Evolutionary conservation across 441 rosid genomes (phyloP), one percentile per base, ranked within the genome.

Genomic region (Rhodomyrtus psidioides): DNA sequence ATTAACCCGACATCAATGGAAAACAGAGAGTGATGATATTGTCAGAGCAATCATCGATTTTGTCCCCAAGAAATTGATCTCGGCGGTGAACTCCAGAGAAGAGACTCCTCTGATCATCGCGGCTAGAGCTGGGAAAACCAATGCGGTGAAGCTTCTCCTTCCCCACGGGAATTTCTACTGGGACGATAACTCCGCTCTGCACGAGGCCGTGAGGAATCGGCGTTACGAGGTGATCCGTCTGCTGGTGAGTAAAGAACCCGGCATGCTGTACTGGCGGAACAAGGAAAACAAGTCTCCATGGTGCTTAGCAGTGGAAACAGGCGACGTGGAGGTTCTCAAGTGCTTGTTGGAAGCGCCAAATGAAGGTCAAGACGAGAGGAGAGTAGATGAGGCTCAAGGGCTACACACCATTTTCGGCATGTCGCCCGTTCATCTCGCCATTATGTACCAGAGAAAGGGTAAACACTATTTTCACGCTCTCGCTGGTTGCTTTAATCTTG

Each of bases 21-120:
- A 62, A 30, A 62, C 44, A 62, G 75, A 17, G 44, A 17, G 6
- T 9, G 75, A 19, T 9, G 44, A 62, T 17, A 62, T 30, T 30
- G 12, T 62, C 75, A 62, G 44, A 9, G 44, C 24, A 6, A 17
- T 62, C 24, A 62, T 62, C 44, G 44, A 62, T 62, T 62, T 30
- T 17, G 1, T 30, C 75, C 44, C 75, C 17, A 6, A 62, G 1
- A 0, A 17, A 24, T 0, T 0, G 24, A 0, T 62, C 44, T 62
- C 24, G 13, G 1, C 2, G 44, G 0, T 13, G 2, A 62, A 62
- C 12, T 62, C 24, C 75, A 62, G 75, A 62, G 24, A 6, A 30
- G 75, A 62, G 75, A 30, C 75, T 2, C 75, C 75, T 6, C 13
- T 62, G 2, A 42, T 8, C 44, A 19, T 62, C 19, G 44, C 75